phyloP scores from a whole-genome alignment of 352 stramenopile species.

The Phytophthora crassamura region DNA sequence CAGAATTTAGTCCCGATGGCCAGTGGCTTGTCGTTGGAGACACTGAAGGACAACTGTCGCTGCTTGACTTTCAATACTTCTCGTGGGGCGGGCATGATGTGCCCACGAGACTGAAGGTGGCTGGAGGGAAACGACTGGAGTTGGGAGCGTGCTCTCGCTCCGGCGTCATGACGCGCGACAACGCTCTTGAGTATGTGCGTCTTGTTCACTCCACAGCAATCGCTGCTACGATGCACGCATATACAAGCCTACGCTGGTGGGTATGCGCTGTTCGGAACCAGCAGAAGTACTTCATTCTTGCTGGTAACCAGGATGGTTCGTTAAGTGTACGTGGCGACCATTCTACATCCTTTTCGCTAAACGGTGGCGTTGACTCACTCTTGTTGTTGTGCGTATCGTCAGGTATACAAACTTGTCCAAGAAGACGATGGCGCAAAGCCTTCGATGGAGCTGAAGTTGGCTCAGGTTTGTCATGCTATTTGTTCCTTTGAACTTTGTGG shows the following conservation, averaged over 20 bases:
- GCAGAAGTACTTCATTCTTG: slow-evolving; percentile 41
- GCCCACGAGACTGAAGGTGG: not conserved
- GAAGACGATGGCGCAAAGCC: not conserved
- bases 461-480: slow-evolving; percentile 15
- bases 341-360: not conserved
- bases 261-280: slow-evolving; percentile 2
- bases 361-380: not conserved
- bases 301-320: slow-evolving; percentile 44
- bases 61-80: slow-evolving; percentile 48
- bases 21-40: slow-evolving; percentile 44
- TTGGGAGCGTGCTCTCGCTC: slow-evolving; percentile 37
- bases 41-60: slow-evolving; percentile 26
- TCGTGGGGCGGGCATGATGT: slow-evolving; percentile 13
- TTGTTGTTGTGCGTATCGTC: not conserved
- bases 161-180: slow-evolving; percentile 41
- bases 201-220: slow-evolving; percentile 27
- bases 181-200: slow-evolving; percentile 43
- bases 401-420: slow-evolving; percentile 34
- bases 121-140: slow-evolving; percentile 37
- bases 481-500: not conserved
- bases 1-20: slow-evolving; percentile 37
- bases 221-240: slow-evolving; percentile 5
- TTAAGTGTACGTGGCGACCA: slow-evolving; percentile 35
- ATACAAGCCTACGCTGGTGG: slow-evolving; percentile 45
- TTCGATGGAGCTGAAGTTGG: slow-evolving; percentile 14